These are phyloP conservation scores for Akanthomyces lecanii DNA, from an alignment of 2,329 filamentous ascomycete species.

Conservation along the genomic window DNA sequence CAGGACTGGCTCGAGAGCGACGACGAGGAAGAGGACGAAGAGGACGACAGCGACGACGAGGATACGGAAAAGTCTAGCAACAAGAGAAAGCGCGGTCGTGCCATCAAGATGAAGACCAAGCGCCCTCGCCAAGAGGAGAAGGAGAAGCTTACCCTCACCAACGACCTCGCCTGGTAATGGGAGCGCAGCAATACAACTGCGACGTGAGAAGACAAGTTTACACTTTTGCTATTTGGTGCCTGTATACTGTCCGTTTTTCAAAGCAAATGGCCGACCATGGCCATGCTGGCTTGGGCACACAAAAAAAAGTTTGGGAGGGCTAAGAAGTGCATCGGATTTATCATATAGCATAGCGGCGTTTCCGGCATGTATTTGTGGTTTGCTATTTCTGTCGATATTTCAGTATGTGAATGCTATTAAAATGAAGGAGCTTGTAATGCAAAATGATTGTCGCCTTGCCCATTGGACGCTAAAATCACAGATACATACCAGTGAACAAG, in stretches of 20 bases:
- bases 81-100: conserved; percentile 50
- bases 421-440: not conserved
- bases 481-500: not conserved
- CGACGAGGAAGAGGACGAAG: conserved; percentile 52
- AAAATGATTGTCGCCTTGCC: no score
- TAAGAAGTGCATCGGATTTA: conserved; percentile 4
- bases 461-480: not conserved
- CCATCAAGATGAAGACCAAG: conserved; percentile 44
- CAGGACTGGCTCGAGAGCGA: conserved; percentile 90
- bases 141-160: conserved; percentile 39
- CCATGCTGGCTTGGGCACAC: not conserved
- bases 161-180: conserved; percentile 40
- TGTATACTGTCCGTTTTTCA: not conserved
- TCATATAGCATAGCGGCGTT: conserved; percentile 19
- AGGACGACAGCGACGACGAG: conserved; percentile 55
- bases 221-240: not conserved
- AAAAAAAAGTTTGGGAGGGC: conserved; percentile 5
- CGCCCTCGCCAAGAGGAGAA: conserved; percentile 46
- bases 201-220: not conserved
- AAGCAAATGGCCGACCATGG: not conserved
- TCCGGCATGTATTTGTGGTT: conserved; percentile 12
- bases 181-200: not conserved
- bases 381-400: conserved; percentile 10
- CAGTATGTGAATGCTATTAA: conserved; percentile 15
- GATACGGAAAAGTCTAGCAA: conserved; percentile 53